Evolutionary conservation across 139 green algal genomes (phyloP).

Genomic region (Nannochloris sp.): DNA sequence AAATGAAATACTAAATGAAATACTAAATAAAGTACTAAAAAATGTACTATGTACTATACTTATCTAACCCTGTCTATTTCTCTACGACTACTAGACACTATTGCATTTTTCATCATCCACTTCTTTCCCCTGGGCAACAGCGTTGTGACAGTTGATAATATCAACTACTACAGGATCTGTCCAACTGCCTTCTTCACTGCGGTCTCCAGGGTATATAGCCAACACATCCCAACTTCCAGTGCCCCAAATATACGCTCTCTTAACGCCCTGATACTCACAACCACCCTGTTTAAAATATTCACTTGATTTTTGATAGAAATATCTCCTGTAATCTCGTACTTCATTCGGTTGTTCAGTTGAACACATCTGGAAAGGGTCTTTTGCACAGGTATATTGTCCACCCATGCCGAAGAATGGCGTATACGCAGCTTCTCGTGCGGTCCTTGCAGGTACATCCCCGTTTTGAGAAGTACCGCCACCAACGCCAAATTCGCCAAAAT

Average conservation of each 20-base stretch:
- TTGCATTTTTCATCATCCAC: too few relatives aligned
- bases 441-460: slow-evolving; percentile 20
- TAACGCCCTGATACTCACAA: slow-evolving; percentile 22
- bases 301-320: slow-evolving; percentile 14
- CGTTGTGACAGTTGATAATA: slow-evolving; percentile 33
- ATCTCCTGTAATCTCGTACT: slow-evolving; percentile 17
- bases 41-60: too few relatives aligned
- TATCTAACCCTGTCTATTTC: too few relatives aligned
- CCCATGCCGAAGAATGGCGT: slow-evolving; percentile 34
- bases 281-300: slow-evolving; percentile 15
- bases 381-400: slow-evolving; percentile 24
- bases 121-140: too few relatives aligned
- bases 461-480: slow-evolving; percentile 21
- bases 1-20: too few relatives aligned
- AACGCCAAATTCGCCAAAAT: slow-evolving; percentile 40
- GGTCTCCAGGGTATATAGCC: slow-evolving; percentile 28
- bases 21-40: too few relatives aligned
- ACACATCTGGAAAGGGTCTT: slow-evolving; percentile 19
- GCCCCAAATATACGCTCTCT: slow-evolving; percentile 39
- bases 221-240: slow-evolving; percentile 30
- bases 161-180: slow-evolving; percentile 15
- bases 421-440: slow-evolving; percentile 20
- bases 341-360: not conserved
- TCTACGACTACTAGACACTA: too few relatives aligned
- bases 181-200: slow-evolving; percentile 13